Percentiles rank a stretch among this genome's conserved stretches.
phyloP scores from a whole-genome alignment of 2,329 filamentous ascomycete species.

The Aspergillus ustus region DNA sequence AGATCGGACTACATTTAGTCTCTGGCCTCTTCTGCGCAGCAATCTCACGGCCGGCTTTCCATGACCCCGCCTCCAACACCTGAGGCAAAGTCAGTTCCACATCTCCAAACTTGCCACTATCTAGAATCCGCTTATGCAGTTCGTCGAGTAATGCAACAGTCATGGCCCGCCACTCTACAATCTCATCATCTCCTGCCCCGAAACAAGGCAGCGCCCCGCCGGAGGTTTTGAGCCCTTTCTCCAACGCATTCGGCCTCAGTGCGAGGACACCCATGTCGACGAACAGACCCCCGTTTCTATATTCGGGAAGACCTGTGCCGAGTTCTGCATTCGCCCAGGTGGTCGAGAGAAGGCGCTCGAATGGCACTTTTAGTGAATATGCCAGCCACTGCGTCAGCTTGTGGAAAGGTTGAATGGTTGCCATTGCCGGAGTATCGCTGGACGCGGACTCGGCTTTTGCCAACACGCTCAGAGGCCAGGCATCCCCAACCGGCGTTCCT shows the following conservation, averaged over 20 bases:
- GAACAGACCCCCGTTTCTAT: constrained; percentile 72
- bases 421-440: neutral
- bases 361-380: constrained; percentile 73
- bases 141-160: constrained; percentile 65
- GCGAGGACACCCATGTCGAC: constrained; percentile 62
- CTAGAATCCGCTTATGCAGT: constrained; percentile 57
- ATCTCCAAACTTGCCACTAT: constrained; percentile 39
- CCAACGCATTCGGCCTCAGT: constrained; percentile 53
- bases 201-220: constrained; percentile 51
- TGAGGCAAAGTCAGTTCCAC: constrained; percentile 54
- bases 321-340: constrained; percentile 59
- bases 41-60: constrained; percentile 53
- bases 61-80: constrained; percentile 59
- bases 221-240: constrained; percentile 54
- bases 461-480: constrained; percentile 50
- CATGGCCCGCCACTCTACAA: constrained; percentile 69
- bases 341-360: constrained; percentile 57
- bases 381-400: constrained; percentile 74
- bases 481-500: constrained; percentile 54
- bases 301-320: constrained; percentile 72
- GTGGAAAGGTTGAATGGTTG: constrained; percentile 58
- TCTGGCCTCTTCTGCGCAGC: constrained; percentile 39
- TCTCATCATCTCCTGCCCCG: constrained; percentile 62
- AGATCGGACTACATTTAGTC: constrained; percentile 43
- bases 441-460: constrained; percentile 20